phyloP scores from a whole-genome alignment of 305 asterid genomes.

The Solanum hybrid region DNA sequence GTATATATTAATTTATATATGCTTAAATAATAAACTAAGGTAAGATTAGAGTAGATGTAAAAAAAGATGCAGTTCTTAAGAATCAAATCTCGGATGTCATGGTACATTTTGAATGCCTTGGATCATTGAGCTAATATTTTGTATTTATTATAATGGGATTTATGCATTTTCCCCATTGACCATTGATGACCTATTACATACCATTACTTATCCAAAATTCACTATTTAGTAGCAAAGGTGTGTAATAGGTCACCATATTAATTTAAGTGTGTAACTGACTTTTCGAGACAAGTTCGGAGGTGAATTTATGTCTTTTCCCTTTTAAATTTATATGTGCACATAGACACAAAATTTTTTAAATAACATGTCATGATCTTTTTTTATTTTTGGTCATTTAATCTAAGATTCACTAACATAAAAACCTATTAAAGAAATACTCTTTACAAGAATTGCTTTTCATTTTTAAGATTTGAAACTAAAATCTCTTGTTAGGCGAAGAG shows the following conservation, averaged over 20 bases:
- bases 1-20: too few relatives aligned
- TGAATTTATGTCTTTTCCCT: too few relatives aligned
- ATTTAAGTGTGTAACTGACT: too few relatives aligned
- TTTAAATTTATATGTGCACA: not conserved
- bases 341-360: too few relatives aligned
- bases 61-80: not conserved
- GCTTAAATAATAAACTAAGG: not conserved
- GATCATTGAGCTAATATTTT: not conserved
- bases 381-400: too few relatives aligned
- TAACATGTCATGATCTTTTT: not conserved
- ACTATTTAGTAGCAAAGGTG: too few relatives aligned
- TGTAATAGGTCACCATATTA: too few relatives aligned
- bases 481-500: not conserved
- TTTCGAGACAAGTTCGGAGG: too few relatives aligned
- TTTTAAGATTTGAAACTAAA: too few relatives aligned
- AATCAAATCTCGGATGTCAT: not conserved
- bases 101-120: not conserved
- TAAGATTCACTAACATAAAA: not conserved
- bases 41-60: not conserved
- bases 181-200: too few relatives aligned
- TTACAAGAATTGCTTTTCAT: not conserved
- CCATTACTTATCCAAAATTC: too few relatives aligned
- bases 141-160: not conserved
- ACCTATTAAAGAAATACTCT: not conserved
- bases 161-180: too few relatives aligned